Evolutionary conservation across 2,329 filamentous ascomycete genomes (phyloP).

Genomic region (Pestalotiopsis sp.): DNA sequence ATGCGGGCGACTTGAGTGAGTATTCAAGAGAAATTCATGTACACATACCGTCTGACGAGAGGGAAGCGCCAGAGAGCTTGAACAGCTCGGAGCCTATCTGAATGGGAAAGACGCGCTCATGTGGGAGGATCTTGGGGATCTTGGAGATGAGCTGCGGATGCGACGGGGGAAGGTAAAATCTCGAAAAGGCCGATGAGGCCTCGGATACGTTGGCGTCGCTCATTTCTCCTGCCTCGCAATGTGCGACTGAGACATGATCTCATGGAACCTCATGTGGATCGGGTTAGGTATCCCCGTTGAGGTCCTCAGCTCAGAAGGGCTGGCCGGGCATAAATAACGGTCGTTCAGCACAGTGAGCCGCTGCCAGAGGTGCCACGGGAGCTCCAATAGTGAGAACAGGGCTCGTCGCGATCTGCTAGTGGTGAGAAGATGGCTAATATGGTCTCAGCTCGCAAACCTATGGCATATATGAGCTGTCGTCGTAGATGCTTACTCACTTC

Average conservation of each 20-base stretch:
- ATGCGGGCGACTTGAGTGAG: not conserved
- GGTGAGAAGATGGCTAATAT: no score
- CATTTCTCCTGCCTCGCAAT: conserved; percentile 21
- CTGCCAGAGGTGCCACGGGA: not conserved
- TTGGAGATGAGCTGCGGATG: conserved; percentile 38
- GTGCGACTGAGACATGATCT: conserved; percentile 5
- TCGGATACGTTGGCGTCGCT: conserved; percentile 29
- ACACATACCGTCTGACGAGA: conserved; percentile 69
- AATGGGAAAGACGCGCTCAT: conserved; percentile 73
- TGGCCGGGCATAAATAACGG: not conserved
- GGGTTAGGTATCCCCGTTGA: not conserved
- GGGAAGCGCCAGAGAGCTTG: conserved; percentile 70
- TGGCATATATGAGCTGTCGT: no score
- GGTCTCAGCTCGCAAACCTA: no score
- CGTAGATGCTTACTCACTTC: not conserved
- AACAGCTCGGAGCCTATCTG: conserved; percentile 74
- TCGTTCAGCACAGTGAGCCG: not conserved
- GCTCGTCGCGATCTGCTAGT: not conserved
- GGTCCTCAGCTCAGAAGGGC: not conserved
- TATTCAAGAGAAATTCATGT: not conserved
- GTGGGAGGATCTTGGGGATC: conserved; percentile 62
- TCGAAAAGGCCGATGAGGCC: conserved; percentile 22
- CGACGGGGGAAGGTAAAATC: conserved; percentile 28
- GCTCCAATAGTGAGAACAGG: not conserved
- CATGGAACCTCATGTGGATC: not conserved